A percentile compares a stretch with the other conserved stretches of the same genome.
Evolutionary conservation across 1,139 yeast species (phyloP).

Genomic region (Sugiyamaella novakii): DNA sequence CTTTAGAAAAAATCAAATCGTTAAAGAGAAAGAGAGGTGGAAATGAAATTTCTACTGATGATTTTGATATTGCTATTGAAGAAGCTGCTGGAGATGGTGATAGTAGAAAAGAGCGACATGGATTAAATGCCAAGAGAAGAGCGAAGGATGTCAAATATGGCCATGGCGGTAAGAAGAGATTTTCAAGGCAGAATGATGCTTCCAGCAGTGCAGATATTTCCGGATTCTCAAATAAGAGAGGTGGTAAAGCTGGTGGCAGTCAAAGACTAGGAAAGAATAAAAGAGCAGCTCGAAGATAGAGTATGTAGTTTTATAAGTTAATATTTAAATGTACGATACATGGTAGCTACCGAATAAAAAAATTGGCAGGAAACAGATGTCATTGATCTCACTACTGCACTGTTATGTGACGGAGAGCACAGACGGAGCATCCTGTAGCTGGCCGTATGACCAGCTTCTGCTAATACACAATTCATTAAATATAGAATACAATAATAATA

Average conservation of each 20-base stretch:
- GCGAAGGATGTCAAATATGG: constrained; percentile 74
- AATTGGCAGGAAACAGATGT: too few relatives aligned
- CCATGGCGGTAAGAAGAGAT: constrained; percentile 76
- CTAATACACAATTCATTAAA: constrained; percentile 7
- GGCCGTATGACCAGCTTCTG: too few relatives aligned
- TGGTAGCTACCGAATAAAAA: too few relatives aligned
- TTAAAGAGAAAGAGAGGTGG: constrained; percentile 84
- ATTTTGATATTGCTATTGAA: constrained; percentile 73
- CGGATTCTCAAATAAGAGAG: constrained; percentile 54
- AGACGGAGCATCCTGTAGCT: too few relatives aligned
- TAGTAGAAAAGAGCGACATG: constrained; percentile 35
- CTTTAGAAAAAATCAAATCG: constrained; percentile 85
- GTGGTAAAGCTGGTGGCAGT: constrained; percentile 41
- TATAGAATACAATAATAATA: too few relatives aligned
- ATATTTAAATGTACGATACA: too few relatives aligned
- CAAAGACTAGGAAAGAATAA: constrained; percentile 78
- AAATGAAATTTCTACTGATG: constrained; percentile 62
- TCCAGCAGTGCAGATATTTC: constrained; percentile 70
- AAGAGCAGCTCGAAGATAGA: constrained; percentile 39
- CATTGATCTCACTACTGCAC: too few relatives aligned
- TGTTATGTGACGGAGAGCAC: too few relatives aligned
- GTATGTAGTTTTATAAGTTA: constrained; percentile 7
- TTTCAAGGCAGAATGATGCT: constrained; percentile 72
- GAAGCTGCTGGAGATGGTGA: constrained; percentile 67
- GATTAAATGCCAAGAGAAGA: constrained; percentile 62